These are phyloP conservation scores for Chlorella variabilis DNA, from an alignment of 163 green algal genomes.

Conservation along the genomic window DNA sequence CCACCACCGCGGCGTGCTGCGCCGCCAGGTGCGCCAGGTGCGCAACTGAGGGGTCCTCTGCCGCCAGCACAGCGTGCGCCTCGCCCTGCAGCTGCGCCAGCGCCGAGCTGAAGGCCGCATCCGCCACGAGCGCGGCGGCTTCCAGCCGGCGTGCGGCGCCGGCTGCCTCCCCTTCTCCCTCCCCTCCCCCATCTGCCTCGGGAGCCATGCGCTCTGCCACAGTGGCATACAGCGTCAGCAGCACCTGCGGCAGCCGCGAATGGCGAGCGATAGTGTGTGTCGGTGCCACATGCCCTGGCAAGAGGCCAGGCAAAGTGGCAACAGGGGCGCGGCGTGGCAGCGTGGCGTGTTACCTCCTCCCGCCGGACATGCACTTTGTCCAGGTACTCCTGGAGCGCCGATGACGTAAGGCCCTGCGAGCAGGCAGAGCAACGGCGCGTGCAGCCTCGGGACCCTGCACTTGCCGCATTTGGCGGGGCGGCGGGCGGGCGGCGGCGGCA, in stretches of 20 bases:
- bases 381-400: slow-evolving; percentile 16
- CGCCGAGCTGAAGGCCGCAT: not conserved
- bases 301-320: too few relatives aligned
- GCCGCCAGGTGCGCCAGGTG: slow-evolving; percentile 18
- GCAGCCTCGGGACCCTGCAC: too few relatives aligned
- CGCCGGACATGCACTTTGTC: slow-evolving; percentile 34
- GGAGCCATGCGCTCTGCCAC: slow-evolving; percentile 15
- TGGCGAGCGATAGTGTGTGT: not conserved
- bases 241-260: slow-evolving; percentile 12
- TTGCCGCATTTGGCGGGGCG: too few relatives aligned
- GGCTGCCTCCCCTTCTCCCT: not conserved
- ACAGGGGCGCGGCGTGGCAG: too few relatives aligned
- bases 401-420: slow-evolving; percentile 30
- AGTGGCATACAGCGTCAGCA: slow-evolving; percentile 37
- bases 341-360: slow-evolving; percentile 48
- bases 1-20: slow-evolving; percentile 25
- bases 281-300: too few relatives aligned
- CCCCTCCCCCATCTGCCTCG: not conserved
- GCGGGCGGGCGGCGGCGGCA: too few relatives aligned
- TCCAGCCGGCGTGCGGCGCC: not conserved
- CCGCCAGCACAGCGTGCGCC: not conserved
- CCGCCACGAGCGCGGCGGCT: not conserved
- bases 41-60: not conserved
- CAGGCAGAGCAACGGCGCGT: too few relatives aligned
- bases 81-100: slow-evolving; percentile 4